Evolutionary conservation across 371 early-diverging fungal species (phyloP).

Genomic region (Rhizoclosmatium hyalinum): DNA sequence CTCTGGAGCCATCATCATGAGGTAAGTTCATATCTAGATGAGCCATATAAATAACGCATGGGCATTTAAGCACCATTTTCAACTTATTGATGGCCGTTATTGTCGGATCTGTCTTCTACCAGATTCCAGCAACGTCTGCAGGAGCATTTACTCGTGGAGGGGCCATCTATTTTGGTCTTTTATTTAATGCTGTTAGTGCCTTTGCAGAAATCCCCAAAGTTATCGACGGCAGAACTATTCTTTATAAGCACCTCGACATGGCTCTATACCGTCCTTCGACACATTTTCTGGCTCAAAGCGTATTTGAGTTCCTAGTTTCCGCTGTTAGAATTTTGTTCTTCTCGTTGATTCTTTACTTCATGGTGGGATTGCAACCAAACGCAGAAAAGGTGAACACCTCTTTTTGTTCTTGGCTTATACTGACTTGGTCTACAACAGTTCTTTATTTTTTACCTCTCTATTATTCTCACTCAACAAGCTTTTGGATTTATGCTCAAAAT

Average conservation of each 20-base stretch:
- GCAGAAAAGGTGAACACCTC: conserved; percentile 34
- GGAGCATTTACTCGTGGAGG: conserved; percentile 79
- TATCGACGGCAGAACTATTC: conserved; percentile 64
- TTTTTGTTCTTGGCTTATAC: background rate
- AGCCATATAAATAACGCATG: background rate
- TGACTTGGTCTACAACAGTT: conserved; percentile 17
- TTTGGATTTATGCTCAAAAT: conserved; percentile 25
- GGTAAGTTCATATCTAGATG: conserved; percentile 7
- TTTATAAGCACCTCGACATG: conserved; percentile 73
- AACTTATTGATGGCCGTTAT: conserved; percentile 70
- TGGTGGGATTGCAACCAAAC: conserved; percentile 59
- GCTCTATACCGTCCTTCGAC: conserved; percentile 73
- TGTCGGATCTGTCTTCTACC: conserved; percentile 71
- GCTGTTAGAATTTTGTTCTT: conserved; percentile 60
- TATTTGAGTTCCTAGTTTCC: conserved; percentile 58
- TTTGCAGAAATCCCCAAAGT: conserved; percentile 56
- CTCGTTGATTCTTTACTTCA: conserved; percentile 66
- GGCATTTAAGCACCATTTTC: conserved; percentile 55
- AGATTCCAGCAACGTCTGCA: conserved; percentile 54
- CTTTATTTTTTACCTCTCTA: conserved; percentile 29
- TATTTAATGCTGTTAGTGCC: conserved; percentile 23
- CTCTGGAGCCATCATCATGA: conserved; percentile 21
- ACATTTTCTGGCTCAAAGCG: conserved; percentile 65
- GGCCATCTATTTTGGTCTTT: conserved; percentile 30
- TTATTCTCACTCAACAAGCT: conserved; percentile 31